Conservation (phyloP, 176 grass and related monocot species). For the Rhynchospora tenuis region DNA sequence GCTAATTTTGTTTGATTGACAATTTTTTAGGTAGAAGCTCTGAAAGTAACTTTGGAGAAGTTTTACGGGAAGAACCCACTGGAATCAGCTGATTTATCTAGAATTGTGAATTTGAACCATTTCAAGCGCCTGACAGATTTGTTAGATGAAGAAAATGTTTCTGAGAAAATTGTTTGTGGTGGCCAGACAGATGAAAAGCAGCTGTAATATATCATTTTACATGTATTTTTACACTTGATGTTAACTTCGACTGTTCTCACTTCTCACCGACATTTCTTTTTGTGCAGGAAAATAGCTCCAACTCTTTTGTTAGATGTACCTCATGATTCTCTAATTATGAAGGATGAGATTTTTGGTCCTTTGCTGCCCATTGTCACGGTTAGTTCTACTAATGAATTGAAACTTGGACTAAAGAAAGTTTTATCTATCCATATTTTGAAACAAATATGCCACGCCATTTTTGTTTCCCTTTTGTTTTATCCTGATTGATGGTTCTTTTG, state of each 20-base stretch:
- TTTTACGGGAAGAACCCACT: conserved; percentile 85
- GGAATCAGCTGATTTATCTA: conserved; percentile 62
- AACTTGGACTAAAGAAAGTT: neutral
- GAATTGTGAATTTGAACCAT: conserved; percentile 70
- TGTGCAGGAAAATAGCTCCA: conserved; percentile 66
- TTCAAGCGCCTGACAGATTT: conserved; percentile 47
- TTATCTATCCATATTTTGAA: neutral
- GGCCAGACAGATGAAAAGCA: conserved; percentile 53
- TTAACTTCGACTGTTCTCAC: neutral
- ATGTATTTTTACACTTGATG: neutral
- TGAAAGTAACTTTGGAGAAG: conserved; percentile 56
- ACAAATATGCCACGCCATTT: neutral
- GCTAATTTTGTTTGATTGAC: neutral
- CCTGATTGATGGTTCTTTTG: neutral
- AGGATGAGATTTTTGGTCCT: conserved; percentile 71
- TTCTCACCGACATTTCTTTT: neutral
- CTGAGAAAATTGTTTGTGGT: conserved; percentile 63
- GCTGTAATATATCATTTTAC: conserved; percentile 45
- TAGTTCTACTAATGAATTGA: conserved; percentile 15
- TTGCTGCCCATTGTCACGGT: conserved; percentile 81
- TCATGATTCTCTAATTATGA: conserved; percentile 61
- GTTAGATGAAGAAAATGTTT: conserved; percentile 59
- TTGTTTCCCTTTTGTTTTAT: neutral
- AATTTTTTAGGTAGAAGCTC: conserved; percentile 49
- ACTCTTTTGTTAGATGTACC: conserved; percentile 75